A percentile compares a stretch with the other conserved stretches of the same genome.
Evolutionary conservation across 805 yeast species (phyloP).

Genomic region (Hagleromyces aurorensis): DNA sequence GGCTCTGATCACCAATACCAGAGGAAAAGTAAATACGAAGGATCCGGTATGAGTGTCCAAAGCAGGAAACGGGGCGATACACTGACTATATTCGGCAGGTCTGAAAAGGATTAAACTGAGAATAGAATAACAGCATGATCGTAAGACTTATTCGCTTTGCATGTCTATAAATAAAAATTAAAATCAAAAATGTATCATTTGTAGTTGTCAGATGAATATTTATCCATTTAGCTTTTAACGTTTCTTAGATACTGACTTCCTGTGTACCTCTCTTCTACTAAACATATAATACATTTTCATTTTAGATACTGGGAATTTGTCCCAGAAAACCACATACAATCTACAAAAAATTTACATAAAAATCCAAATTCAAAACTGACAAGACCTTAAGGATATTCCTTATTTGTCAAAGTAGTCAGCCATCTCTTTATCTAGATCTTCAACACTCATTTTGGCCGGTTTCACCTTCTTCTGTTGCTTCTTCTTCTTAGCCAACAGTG

Average conservation of each 20-base stretch:
- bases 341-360: neutral
- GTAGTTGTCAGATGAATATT: too few species aligned
- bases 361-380: slow-evolving; percentile 1
- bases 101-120: too few species aligned
- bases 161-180: too few species aligned
- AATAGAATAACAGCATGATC: too few species aligned
- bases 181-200: too few species aligned
- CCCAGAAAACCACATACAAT: too few species aligned
- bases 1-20: slow-evolving; percentile 28
- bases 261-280: too few species aligned
- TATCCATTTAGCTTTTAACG: too few species aligned
- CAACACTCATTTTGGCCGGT: slow-evolving; percentile 67
- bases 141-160: too few species aligned
- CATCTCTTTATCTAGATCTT: slow-evolving; percentile 97
- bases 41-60: slow-evolving; percentile 53
- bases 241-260: too few species aligned
- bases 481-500: slow-evolving; percentile 30
- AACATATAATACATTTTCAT: too few species aligned
- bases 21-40: slow-evolving; percentile 60
- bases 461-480: slow-evolving; percentile 32
- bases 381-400: slow-evolving; percentile 12
- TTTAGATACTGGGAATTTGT: too few species aligned
- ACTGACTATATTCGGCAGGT: slow-evolving; percentile 27
- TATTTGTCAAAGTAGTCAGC: slow-evolving; percentile 73
- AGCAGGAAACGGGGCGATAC: slow-evolving; percentile 53